These are phyloP conservation scores for Cladosporium sp. DNA, from an alignment of 2,329 filamentous ascomycete species.

Conservation along the genomic window DNA sequence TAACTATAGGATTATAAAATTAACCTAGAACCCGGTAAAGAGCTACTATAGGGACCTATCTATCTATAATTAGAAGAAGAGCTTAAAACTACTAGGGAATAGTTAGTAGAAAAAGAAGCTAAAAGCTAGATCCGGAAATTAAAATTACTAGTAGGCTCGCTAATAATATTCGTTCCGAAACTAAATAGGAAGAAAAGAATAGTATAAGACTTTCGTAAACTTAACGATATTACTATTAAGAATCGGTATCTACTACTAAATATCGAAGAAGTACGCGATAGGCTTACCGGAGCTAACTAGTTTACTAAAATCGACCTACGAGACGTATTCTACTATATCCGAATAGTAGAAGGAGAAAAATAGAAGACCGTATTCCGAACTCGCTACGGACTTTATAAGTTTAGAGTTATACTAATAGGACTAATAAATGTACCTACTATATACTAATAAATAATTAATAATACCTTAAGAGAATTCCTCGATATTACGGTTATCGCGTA, in stretches of 20 bases:
- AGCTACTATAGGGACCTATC: conserved; percentile 14
- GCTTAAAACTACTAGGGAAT: conserved; percentile 10
- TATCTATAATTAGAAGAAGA: conserved; percentile 15
- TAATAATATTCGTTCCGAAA: conserved; percentile 25
- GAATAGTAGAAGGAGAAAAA: conserved; percentile 24
- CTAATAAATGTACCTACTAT: conserved; percentile 21
- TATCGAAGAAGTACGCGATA: conserved; percentile 22
- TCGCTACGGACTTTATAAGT: conserved; percentile 23
- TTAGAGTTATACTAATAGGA: conserved; percentile 24
- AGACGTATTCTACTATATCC: conserved; percentile 23
- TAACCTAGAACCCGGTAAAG: conserved; percentile 12
- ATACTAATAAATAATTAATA: conserved; percentile 28
- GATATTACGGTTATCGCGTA: conserved; percentile 23
- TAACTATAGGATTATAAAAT: conserved; percentile 17
- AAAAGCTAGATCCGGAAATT: conserved; percentile 14
- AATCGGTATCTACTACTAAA: conserved; percentile 25
- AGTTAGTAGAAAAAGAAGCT: conserved; percentile 7
- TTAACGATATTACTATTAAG: conserved; percentile 29
- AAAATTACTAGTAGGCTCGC: conserved; percentile 10
- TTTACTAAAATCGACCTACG: conserved; percentile 25
- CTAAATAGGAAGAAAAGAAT: conserved; percentile 19
- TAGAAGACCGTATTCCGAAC: conserved; percentile 23
- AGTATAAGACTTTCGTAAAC: conserved; percentile 22
- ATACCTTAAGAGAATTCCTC: conserved; percentile 22
- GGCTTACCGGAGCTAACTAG: conserved; percentile 15